phyloP scores from a whole-genome alignment of 2,329 filamentous ascomycete genomes.

The Pseudogymnoascus sp. region DNA sequence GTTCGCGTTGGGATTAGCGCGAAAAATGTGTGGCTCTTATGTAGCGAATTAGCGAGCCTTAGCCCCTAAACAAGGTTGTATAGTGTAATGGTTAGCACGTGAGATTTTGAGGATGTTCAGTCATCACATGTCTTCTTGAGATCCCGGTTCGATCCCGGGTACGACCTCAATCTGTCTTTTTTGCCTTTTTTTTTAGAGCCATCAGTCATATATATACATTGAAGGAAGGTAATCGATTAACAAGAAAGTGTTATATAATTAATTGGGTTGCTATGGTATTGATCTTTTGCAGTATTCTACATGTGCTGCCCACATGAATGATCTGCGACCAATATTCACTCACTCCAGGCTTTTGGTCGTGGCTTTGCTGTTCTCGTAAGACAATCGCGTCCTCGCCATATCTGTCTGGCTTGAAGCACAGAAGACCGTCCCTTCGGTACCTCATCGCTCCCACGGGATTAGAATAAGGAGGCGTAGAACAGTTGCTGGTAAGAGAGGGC shows the following conservation, averaged over 20 bases:
- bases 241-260: not conserved
- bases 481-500: not conserved
- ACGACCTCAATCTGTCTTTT: slow-evolving; percentile 1
- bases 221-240: not conserved
- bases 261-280: not conserved
- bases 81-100: slow-evolving; percentile 9
- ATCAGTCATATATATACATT: not conserved
- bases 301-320: not conserved
- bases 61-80: slow-evolving; percentile 2
- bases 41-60: not conserved
- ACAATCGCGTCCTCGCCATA: not conserved
- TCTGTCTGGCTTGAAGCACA: not conserved
- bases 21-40: not conserved
- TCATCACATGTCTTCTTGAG: slow-evolving; percentile 6
- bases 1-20: not conserved
- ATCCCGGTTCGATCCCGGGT: slow-evolving; percentile 7
- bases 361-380: not conserved
- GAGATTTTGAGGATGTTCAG: slow-evolving; percentile 8
- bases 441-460: not conserved
- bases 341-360: not conserved
- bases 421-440: not conserved
- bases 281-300: not conserved
- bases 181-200: not conserved
- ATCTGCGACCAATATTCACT: not conserved
- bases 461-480: not conserved